Evolutionary conservation across 768 basidiomycete species (phyloP).

Genomic region (Pulveroboletus ravenelii): DNA sequence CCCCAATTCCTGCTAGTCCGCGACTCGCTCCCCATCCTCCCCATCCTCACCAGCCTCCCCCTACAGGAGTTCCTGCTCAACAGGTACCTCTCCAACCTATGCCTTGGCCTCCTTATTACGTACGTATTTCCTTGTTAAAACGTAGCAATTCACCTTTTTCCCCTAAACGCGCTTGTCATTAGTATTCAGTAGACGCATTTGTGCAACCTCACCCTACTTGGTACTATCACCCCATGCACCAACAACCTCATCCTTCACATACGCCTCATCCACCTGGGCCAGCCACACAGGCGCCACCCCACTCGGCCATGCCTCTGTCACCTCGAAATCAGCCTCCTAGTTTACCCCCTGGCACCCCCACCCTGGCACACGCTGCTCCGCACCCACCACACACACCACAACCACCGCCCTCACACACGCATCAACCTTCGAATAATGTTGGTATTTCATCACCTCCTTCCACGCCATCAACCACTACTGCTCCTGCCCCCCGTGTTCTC

Average conservation of each 20-base stretch:
- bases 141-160: neutral
- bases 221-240: constrained; percentile 39
- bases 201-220: constrained; percentile 35
- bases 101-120: constrained; percentile 52
- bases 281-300: constrained; percentile 39
- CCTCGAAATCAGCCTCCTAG: constrained; percentile 55
- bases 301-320: constrained; percentile 58
- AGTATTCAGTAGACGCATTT: constrained; percentile 48
- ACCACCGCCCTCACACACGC: constrained; percentile 39
- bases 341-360: constrained; percentile 68
- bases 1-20: constrained; percentile 56
- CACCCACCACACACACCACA: constrained; percentile 42
- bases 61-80: constrained; percentile 46
- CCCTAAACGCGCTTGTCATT: constrained; percentile 7
- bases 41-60: constrained; percentile 50
- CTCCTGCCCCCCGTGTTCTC: constrained; percentile 40
- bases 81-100: constrained; percentile 38
- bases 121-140: constrained; percentile 34
- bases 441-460: constrained; percentile 57
- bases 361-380: constrained; percentile 54
- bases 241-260: constrained; percentile 43
- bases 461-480: constrained; percentile 53
- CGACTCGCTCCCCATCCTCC: constrained; percentile 51
- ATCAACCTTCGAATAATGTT: constrained; percentile 43
- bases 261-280: constrained; percentile 37